Evolutionary conservation across 768 basidiomycete species (phyloP), one percentile per base, ranked within the genome.

Genomic region (Trametes cinnabarina): DNA sequence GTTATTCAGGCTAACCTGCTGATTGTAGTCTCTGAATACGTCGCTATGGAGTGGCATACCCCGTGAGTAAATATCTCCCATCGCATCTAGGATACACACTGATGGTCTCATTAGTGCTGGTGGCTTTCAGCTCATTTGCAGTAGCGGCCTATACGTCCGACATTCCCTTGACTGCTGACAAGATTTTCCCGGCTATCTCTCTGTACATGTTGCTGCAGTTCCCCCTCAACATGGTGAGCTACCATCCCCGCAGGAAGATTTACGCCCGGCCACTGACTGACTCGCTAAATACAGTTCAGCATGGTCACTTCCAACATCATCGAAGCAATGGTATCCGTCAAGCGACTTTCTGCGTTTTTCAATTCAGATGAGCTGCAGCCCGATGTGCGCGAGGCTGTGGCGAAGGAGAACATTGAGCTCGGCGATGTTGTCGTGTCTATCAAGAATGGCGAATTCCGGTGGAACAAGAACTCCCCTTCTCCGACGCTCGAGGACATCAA

Each of bases 161-260:
- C 0, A 79, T 69, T 26, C 91, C 94, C 3, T 72, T 98, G 1
- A 98, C 96, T 0, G 83, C 89, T 0, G 94, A 97, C 61, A 76
- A 93, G 49, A 95, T 98, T 62, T 98, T 98, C 80, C 96, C 96
- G n/a, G 86, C 92, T 0, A 94, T 98, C 60, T 88, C 92, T 0
- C 74, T 95, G 28, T 95, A 94, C 75, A 87, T 91, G 84, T 77
- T 96, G 0, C 75, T 96, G 28, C 85, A 88, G 56, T 94, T 94
- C 73, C 93, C 93, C 1, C 76, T 95, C 22, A 88, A 83, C 2
- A 90, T 92, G 89, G 88, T 88, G 68, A 37, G 37, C 3, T 68
- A 5, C 11, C 20, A 37, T 40, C 14, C 3, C 17, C n/a, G n/a
- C n/a, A n/a, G n/a, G n/a, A 7, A 15, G 51, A 37, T 17, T 61